Base-by-base conservation (phyloP, 345 rosid species). In the Eucalyptus albens region DNA sequence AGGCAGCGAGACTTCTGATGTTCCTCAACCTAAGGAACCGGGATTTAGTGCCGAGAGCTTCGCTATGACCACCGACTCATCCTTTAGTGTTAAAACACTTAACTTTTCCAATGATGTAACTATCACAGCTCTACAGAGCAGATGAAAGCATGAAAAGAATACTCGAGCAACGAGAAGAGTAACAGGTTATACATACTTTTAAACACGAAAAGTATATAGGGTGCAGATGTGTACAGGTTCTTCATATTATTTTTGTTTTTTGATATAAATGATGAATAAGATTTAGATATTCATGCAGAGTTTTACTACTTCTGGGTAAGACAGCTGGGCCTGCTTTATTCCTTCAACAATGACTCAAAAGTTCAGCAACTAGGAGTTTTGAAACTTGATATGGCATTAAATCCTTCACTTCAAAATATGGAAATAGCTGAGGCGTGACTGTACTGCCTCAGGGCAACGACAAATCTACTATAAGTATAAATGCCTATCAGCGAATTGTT, bases 11-110 rank as follows among this genome's bases (percentile, higher is more conserved):
- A 92, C 88, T 1, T 17, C 91, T 16, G 65, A 86, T 85, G 88
- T 93, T 2, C 91, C 94, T 6, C 87, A 65, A 45, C 97, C 96
- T 11, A 89, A 67, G 86, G 88, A 90, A 88, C 94, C 95, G 11
- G 95, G 93, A 45, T 90, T 91, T 56, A 89, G 82, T 12, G 50
- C 87, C 0, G 91, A 90, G 77, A 89, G 90, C 56, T 60, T 72
- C 83, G 49, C n/a, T 16, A 22, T 83, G 11, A 90, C 45, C 33
- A 86, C 90, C 15, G 88, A 86, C 9, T 86, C 91, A n/a, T 93
- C 92, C 26, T 91, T 88, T 7, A 55, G 59, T 5, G 81, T 50
- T 45, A 31, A 89, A 67, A 62, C 4, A 14, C 55, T 69, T 7
- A 45, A 47, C 56, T 37, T 4, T n/a, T 10, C 67, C 10, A 91